A percentile compares a stretch with the other conserved stretches of the same genome.
Evolutionary conservation across 441 rosid species (phyloP).

Genomic region (Arabidopsis lyrata): DNA sequence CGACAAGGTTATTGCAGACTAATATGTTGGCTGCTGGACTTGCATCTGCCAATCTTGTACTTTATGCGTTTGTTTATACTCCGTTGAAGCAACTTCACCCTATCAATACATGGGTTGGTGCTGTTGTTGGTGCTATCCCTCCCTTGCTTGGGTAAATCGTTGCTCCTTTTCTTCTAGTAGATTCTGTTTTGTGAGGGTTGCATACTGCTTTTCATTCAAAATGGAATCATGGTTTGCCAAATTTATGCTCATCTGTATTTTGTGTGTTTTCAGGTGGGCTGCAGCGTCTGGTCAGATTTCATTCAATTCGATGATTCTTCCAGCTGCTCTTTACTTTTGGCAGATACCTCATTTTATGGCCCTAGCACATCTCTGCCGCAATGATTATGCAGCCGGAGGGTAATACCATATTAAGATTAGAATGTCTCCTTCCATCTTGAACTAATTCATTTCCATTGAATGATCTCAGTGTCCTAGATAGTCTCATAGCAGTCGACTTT

Average conservation of each 20-base stretch:
- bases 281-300: constrained; percentile 86
- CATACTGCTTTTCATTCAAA: neutral
- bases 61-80: constrained; percentile 93
- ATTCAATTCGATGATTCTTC: constrained; percentile 77
- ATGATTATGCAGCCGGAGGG: constrained; percentile 98
- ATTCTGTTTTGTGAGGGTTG: neutral
- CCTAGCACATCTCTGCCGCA: constrained; percentile 84
- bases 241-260: constrained; percentile 32
- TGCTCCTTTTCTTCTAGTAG: constrained; percentile 4
- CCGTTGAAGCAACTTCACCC: constrained; percentile 99
- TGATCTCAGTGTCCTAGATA: neutral
- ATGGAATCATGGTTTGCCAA: neutral
- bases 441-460: neutral
- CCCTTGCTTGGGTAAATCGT: constrained; percentile 79
- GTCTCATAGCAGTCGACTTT: neutral
- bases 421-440: constrained; percentile 20
- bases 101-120: constrained; percentile 97
- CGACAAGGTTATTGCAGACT: constrained; percentile 90
- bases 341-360: constrained; percentile 99
- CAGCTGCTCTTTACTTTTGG: constrained; percentile 97
- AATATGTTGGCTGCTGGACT: constrained; percentile 92
- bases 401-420: constrained; percentile 46
- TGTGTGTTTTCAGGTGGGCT: constrained; percentile 69
- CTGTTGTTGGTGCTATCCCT: constrained; percentile 95
- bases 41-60: constrained; percentile 89